Percentiles rank a stretch among this genome's conserved stretches.
phyloP scores from a whole-genome alignment of 257 asterid genomes.

The Anisodus tanguticus region DNA sequence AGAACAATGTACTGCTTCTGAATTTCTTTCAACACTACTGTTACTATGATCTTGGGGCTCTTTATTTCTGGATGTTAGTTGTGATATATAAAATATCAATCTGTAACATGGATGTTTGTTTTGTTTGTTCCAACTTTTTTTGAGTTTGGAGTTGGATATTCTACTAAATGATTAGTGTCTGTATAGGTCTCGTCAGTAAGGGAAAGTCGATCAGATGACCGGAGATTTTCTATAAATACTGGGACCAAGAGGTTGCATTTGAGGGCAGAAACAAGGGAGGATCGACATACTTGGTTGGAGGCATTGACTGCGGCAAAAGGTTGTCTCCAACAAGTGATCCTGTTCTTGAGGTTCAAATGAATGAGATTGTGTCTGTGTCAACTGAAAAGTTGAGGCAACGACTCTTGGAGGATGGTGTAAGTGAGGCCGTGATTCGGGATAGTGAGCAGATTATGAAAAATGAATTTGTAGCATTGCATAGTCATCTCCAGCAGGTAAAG shows the following conservation, averaged over 20 bases:
- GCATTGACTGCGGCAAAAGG: slow-evolving; percentile 35
- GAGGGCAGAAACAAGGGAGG: slow-evolving; percentile 39
- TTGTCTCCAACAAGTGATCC: slow-evolving; percentile 35
- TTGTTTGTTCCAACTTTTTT: not conserved
- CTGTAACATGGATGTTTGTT: not conserved
- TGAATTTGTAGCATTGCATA: slow-evolving; percentile 34
- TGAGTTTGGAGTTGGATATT: slow-evolving; percentile 13
- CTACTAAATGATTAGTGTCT: not conserved
- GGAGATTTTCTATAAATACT: slow-evolving; percentile 40
- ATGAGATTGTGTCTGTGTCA: slow-evolving; percentile 31
- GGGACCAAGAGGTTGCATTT: slow-evolving; percentile 39
- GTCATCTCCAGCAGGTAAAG: slow-evolving; percentile 35
- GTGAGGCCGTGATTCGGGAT: slow-evolving; percentile 39
- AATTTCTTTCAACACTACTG: not conserved
- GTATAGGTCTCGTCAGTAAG: slow-evolving; percentile 40
- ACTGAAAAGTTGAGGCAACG: slow-evolving; percentile 42
- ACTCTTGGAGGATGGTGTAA: slow-evolving; percentile 39
- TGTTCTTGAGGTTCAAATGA: slow-evolving; percentile 29
- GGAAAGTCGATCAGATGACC: slow-evolving; percentile 40
- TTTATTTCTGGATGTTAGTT: not conserved
- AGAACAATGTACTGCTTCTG: not conserved
- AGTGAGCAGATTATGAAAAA: slow-evolving; percentile 39
- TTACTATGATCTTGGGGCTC: not conserved
- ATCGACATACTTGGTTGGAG: slow-evolving; percentile 36
- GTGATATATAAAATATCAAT: not conserved